phyloP scores from a whole-genome alignment of 768 basidiomycete species.

The Lentinula sp. region DNA sequence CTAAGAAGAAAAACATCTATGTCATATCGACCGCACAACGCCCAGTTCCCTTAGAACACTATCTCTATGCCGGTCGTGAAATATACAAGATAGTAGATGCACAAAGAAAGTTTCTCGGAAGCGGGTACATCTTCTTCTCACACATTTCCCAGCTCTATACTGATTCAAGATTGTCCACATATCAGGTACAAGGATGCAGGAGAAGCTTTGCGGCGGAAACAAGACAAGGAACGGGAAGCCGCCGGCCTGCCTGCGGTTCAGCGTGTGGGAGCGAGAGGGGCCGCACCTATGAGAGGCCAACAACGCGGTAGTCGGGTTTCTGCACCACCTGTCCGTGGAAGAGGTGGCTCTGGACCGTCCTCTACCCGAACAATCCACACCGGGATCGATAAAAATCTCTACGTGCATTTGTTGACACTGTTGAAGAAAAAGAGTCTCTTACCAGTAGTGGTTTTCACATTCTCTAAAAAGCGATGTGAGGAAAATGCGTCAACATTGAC shows the following conservation, averaged over 20 bases:
- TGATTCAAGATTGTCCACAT: background rate
- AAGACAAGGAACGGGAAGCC: conserved; percentile 97
- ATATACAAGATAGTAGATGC: conserved; percentile 90
- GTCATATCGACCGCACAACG: conserved; percentile 96
- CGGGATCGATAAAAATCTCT: conserved; percentile 82
- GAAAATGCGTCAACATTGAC: conserved; percentile 90
- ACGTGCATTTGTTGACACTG: conserved; percentile 85
- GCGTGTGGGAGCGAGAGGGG: conserved; percentile 76
- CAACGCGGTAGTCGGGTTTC: conserved; percentile 43
- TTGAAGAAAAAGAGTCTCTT: conserved; percentile 82
- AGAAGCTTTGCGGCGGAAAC: conserved; percentile 86
- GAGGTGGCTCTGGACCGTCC: conserved; percentile 23
- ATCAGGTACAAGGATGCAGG: conserved; percentile 83
- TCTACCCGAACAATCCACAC: conserved; percentile 54
- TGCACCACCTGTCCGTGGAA: conserved; percentile 21
- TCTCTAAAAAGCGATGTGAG: conserved; percentile 96
- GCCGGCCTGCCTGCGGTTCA: conserved; percentile 87
- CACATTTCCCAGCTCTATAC: conserved; percentile 4
- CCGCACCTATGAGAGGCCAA: conserved; percentile 49
- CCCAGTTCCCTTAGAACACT: conserved; percentile 96
- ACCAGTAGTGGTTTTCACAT: conserved; percentile 94
- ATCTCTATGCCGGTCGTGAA: conserved; percentile 90
- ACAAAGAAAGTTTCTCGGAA: conserved; percentile 60
- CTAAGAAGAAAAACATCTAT: conserved; percentile 99
- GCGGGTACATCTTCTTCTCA: conserved; percentile 47